A percentile compares a stretch with the other conserved stretches of the same genome.
Conservation (phyloP, 768 basidiomycete species). For the Kwoniella europaea region DNA sequence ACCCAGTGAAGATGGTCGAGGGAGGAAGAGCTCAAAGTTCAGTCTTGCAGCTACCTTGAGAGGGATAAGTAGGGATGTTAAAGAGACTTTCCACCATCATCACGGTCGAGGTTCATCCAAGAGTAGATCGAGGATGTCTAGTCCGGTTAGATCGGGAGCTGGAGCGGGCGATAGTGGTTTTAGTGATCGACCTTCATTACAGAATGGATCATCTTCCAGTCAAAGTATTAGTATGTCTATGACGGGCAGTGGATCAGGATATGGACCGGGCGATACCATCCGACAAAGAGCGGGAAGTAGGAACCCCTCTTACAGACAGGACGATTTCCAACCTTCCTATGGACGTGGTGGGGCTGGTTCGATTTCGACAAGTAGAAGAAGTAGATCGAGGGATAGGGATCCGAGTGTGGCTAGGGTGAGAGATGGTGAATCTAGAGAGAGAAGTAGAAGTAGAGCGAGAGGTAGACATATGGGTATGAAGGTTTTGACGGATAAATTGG, state of each 20-base stretch:
- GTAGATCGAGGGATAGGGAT: conserved; percentile 25
- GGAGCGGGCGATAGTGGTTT: conserved; percentile 7
- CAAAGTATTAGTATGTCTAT: conserved; percentile 12
- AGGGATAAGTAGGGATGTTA: conserved; percentile 53
- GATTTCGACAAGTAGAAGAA: conserved; percentile 4
- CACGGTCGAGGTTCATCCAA: conserved; percentile 29
- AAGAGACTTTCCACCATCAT: conserved; percentile 40
- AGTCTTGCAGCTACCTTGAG: conserved; percentile 51
- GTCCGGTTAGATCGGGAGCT: conserved; percentile 12
- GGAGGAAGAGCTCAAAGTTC: conserved; percentile 45
- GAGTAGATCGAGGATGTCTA: conserved; percentile 23
- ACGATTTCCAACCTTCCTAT: conserved; percentile 40
- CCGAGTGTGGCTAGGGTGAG: conserved; percentile 9
- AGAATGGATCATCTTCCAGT: conserved; percentile 6
- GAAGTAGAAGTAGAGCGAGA: conserved; percentile 54
- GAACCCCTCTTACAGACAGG: conserved; percentile 8
- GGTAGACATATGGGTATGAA: conserved; percentile 59
- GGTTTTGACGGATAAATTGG: conserved; percentile 49
- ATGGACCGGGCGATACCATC: conserved; percentile 2
- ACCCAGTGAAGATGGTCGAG: conserved; percentile 31
- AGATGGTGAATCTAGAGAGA: conserved; percentile 21
- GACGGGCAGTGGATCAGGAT: conserved; percentile 7
- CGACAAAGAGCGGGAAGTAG: conserved; percentile 9
- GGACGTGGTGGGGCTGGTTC: conserved; percentile 53
- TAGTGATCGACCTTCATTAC: conserved; percentile 7